A percentile compares a stretch with the other conserved stretches of the same genome.
These are phyloP conservation scores for Tremellales sp. DNA, from an alignment of 1,284 basidiomycete genomes.

Conservation along the genomic window DNA sequence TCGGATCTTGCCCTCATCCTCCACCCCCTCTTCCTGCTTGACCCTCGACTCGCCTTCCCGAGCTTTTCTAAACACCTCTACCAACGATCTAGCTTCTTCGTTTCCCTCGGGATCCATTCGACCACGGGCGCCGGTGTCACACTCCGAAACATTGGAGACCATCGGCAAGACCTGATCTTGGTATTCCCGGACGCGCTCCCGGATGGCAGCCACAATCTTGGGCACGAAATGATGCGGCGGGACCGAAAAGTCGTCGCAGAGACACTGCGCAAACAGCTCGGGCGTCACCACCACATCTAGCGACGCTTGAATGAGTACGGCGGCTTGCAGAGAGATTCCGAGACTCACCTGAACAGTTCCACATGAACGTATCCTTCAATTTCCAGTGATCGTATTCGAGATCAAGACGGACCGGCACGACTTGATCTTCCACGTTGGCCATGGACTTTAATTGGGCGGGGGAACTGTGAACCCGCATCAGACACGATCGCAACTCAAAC, in stretches of 20 bases:
- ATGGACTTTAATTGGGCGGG: constrained; percentile 46
- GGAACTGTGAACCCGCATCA: constrained; percentile 13
- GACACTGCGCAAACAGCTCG: constrained; percentile 79
- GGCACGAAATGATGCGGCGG: constrained; percentile 62
- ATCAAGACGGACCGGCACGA: constrained; percentile 91
- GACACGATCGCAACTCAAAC: neutral
- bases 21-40: constrained; percentile 28
- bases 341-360: constrained; percentile 82
- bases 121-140: constrained; percentile 19
- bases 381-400: constrained; percentile 86
- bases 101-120: constrained; percentile 30
- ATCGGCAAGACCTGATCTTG: constrained; percentile 41
- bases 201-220: constrained; percentile 76
- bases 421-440: constrained; percentile 49
- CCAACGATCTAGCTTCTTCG: constrained; percentile 19
- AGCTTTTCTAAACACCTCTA: constrained; percentile 28
- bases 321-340: too few relatives aligned
- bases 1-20: constrained; percentile 5
- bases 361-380: constrained; percentile 93
- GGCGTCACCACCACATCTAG: constrained; percentile 78
- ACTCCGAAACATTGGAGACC: constrained; percentile 7
- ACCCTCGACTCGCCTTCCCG: constrained; percentile 16
- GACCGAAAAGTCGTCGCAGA: constrained; percentile 88
- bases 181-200: constrained; percentile 73
- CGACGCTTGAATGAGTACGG: neutral